Base-by-base conservation (phyloP, 139 green algal species). In the Chlorella vulgaris region DNA sequence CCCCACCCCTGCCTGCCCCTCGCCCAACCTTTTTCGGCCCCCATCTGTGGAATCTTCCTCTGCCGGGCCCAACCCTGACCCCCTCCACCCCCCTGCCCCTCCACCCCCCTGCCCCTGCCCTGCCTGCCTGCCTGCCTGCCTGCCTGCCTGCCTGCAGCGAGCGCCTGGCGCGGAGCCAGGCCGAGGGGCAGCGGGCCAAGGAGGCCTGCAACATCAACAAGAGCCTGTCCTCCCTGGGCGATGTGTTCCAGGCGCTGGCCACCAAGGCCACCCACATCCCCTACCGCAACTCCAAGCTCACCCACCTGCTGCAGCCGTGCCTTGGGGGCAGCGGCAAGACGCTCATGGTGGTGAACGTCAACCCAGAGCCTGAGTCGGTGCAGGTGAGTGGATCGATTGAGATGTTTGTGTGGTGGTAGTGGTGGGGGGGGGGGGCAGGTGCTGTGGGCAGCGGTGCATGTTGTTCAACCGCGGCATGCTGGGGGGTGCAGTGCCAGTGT, bases 161-260 rank as follows among this genome's bases (percentile, higher is more conserved):
- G 87, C 89, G 94, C 5, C 86, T 98, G 73, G 90, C 91, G 51
- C 85, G 94, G 38, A 93, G 86, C 53, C 63, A 90, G 75, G 95
- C 89, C 2, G 91, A 96, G 85, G 95, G 93, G 21, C 80, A 91
- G 85, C 91, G 93, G 40, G 90, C 93, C 81, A 94, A 94, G 80
- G 96, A 99, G 90, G 92, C 95, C 35, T 97, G 94, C 81, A 91
- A 89, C 79, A 99, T 99, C 88, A 99, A 99, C 90, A 95, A 96
- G 88, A 93, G 83, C 29, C 90, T 99, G 26, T 91, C 79, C 50
- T 83, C 87, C 8, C 88, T 99, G 42, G 94, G 94, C 0, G 94
- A 98, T 73, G 94, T 99, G 6, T 98, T 99, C 81, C 73, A 79
- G 73, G 65, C 92, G 13, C 89, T 98, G 10, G 81, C 89, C 0